Conservation (phyloP, 2,329 filamentous ascomycete genomes). For the Xylaria sp. region DNA sequence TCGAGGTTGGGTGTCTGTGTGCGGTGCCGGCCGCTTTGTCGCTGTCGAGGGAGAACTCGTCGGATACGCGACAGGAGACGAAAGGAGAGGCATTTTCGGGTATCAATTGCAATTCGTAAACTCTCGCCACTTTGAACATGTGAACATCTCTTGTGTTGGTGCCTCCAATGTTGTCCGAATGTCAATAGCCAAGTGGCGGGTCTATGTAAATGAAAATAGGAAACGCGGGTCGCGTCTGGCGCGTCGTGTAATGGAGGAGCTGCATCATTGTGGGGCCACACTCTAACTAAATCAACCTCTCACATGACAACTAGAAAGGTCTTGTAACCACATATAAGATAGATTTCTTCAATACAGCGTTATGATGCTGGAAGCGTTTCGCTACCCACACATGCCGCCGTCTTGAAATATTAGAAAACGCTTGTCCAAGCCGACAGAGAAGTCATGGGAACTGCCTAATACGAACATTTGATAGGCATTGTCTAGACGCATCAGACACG, state of each 20-base stretch:
- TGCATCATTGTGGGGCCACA: constrained; percentile 24
- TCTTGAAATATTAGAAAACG: not conserved
- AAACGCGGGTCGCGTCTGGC: constrained; percentile 35
- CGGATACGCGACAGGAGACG: constrained; percentile 68
- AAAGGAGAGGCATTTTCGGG: constrained; percentile 66
- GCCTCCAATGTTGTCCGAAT: not conserved
- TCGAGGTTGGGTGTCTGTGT: constrained; percentile 49
- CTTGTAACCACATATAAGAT: too few species aligned
- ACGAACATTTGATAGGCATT: too few species aligned
- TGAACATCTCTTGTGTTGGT: not conserved
- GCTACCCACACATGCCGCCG: not conserved
- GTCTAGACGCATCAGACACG: too few species aligned
- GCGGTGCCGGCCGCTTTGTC: constrained; percentile 53
- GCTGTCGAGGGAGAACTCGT: constrained; percentile 58
- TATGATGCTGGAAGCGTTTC: not conserved
- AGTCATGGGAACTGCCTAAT: too few species aligned
- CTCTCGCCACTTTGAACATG: not conserved
- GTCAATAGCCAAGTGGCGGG: constrained; percentile 13
- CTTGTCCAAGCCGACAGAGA: not conserved
- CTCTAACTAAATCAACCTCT: constrained; percentile 2
- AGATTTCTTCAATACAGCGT: too few species aligned
- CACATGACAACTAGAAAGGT: too few species aligned
- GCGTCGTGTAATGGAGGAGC: constrained; percentile 26
- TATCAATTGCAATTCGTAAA: constrained; percentile 29
- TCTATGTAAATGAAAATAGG: constrained; percentile 24